Percentiles rank a stretch among this genome's conserved stretches.
phyloP scores from a whole-genome alignment of 257 asterid genomes.

The Pogostemon cablin region DNA sequence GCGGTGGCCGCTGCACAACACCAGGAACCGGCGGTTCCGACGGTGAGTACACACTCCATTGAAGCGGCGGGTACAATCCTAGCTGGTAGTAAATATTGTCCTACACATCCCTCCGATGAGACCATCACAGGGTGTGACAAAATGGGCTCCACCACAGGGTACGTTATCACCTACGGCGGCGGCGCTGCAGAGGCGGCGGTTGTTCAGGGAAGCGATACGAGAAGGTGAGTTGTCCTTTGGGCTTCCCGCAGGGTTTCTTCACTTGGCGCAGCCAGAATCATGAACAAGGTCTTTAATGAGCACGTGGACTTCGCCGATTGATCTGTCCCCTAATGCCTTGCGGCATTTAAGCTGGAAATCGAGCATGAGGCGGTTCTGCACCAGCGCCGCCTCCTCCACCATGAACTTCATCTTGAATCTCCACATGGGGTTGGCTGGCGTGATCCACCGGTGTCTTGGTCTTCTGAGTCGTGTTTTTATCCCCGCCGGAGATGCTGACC shows the following conservation, averaged over 20 bases:
- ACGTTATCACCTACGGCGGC: constrained; percentile 29
- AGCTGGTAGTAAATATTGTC: constrained; percentile 41
- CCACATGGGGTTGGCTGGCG: constrained; percentile 74
- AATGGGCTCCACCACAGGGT: constrained; percentile 47
- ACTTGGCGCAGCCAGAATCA: constrained; percentile 50
- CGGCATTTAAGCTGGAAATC: constrained; percentile 55
- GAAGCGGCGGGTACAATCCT: constrained; percentile 31
- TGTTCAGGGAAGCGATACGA: constrained; percentile 56
- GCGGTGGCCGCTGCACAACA: constrained; percentile 32
- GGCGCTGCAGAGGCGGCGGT: constrained; percentile 21
- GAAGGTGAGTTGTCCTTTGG: constrained; percentile 71
- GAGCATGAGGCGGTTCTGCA: constrained; percentile 60
- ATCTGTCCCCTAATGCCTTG: constrained; percentile 62
- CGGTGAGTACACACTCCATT: constrained; percentile 35
- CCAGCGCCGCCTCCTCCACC: constrained; percentile 58
- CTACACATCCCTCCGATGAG: background rate
- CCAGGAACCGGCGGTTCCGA: constrained; percentile 6
- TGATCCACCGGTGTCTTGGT: constrained; percentile 48
- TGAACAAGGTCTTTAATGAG: constrained; percentile 61
- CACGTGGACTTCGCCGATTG: constrained; percentile 68
- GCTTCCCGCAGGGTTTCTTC: constrained; percentile 70
- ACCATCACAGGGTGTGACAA: constrained; percentile 35
- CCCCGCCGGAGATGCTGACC: constrained; percentile 61
- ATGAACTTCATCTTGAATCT: constrained; percentile 61
- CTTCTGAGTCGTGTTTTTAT: constrained; percentile 43